These are phyloP conservation scores for Pseudogymnoascus sp. DNA, from an alignment of 2,329 filamentous ascomycete species.

Conservation along the genomic window DNA sequence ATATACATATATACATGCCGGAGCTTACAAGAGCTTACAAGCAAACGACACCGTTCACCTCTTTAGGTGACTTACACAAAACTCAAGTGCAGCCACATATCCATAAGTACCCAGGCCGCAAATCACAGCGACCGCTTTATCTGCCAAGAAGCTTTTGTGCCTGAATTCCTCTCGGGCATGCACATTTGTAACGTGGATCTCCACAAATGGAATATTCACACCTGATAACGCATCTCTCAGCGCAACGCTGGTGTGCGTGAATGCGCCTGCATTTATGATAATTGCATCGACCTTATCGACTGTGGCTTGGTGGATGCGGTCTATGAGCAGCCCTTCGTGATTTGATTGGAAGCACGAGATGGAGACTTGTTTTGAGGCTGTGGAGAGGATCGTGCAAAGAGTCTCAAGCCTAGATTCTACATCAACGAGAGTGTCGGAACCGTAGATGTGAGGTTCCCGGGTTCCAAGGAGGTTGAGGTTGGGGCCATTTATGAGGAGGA, in stretches of 20 bases:
- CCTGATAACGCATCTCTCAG: constrained; percentile 65
- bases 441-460: constrained; percentile 66
- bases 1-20: background rate
- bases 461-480: constrained; percentile 74
- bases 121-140: constrained; percentile 67
- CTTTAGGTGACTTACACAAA: constrained; percentile 38
- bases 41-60: constrained; percentile 23
- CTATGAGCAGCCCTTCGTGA: constrained; percentile 65
- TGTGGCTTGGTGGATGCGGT: constrained; percentile 62
- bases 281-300: constrained; percentile 49
- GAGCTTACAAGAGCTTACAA: background rate
- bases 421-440: constrained; percentile 56
- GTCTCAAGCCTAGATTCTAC: constrained; percentile 35
- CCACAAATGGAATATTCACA: constrained; percentile 63
- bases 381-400: background rate
- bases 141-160: constrained; percentile 62
- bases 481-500: constrained; percentile 72
- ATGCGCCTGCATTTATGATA: constrained; percentile 67
- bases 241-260: constrained; percentile 68
- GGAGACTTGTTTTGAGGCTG: constrained; percentile 20
- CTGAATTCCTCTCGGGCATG: constrained; percentile 62
- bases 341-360: constrained; percentile 65
- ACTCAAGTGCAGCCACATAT: constrained; percentile 52
- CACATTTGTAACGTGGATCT: constrained; percentile 69
- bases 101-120: constrained; percentile 58